Evolutionary conservation across 2,329 filamentous ascomycete species (phyloP).

Genomic region (Furcasterigmium sp.): DNA sequence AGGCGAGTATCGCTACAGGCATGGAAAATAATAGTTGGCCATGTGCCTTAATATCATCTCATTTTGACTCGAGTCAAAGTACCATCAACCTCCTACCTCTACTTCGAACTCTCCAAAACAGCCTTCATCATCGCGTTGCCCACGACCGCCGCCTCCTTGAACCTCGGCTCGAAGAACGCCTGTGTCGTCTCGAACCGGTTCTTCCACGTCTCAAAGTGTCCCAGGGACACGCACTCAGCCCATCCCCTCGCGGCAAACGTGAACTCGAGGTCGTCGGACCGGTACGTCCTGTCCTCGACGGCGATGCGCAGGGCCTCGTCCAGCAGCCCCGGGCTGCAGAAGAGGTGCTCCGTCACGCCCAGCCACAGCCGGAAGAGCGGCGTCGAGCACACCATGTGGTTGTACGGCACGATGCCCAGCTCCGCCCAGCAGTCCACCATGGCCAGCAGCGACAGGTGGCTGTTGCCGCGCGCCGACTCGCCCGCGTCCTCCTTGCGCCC

Average conservation of each 20-base stretch:
- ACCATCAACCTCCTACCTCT: conserved; percentile 15
- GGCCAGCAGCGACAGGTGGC: conserved; percentile 85
- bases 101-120: conserved; percentile 72
- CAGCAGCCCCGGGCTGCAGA: conserved; percentile 74
- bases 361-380: conserved; percentile 95
- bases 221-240: conserved; percentile 87
- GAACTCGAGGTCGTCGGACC: conserved; percentile 95
- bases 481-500: conserved; percentile 55
- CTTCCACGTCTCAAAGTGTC: conserved; percentile 88
- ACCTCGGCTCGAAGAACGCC: conserved; percentile 84
- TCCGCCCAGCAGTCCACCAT: conserved; percentile 99
- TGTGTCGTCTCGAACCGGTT: conserved; percentile 90
- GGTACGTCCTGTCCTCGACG: conserved; percentile 83
- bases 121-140: conserved; percentile 98
- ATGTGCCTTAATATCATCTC: too few relatives aligned
- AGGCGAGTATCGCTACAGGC: too few relatives aligned
- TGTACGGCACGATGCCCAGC: conserved; percentile 89
- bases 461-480: conserved; percentile 67
- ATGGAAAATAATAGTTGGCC: too few relatives aligned
- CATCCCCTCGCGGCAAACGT: conserved; percentile 94
- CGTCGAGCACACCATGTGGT: conserved; percentile 99
- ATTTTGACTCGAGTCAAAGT: not conserved
- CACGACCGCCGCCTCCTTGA: conserved; percentile 78
- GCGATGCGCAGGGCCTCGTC: conserved; percentile 83
- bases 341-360: conserved; percentile 94